Base-by-base conservation (phyloP, 2,329 filamentous ascomycete genomes). In the Clarireedia paspali region DNA sequence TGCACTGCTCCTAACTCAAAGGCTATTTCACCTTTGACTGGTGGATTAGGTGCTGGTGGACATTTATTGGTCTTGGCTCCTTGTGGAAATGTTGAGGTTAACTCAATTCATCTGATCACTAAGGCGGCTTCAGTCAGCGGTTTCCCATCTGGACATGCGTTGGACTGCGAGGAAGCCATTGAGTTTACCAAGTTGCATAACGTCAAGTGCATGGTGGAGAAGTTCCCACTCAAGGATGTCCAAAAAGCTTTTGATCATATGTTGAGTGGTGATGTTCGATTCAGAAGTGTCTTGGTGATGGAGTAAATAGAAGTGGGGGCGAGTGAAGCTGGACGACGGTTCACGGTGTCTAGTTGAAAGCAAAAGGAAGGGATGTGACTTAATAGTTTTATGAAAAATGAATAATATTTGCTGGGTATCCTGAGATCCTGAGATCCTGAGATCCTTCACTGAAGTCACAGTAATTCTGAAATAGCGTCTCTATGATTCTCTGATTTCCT, bases 141-240 rank as follows among this genome's bases (percentile, higher is more conserved):
- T 9, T 83, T 78, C 69, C 76, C 87, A 0, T 79, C 80, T 23
- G 85, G 85, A 0, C 77, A 87, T 40, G 76, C 84, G 1, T 73
- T 82, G 47, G 80, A 88, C 59, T 76, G 78, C 55, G 80, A 84
- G 64, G 82, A 88, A 63, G 84, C 87, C 58, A 77, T 90, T 51
- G 74, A 74, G 2, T 90, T 90, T 65, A 79, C 85, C 0, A 72
- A 76, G 57, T 70, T 74, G 15, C 82, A 88, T 62, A 74, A 74
- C 4, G 77, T 90, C 60, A 79, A 80, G 69, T 86, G 85, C 51
- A 74, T 88, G 68, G 72, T 86, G 27, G 80, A 89, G 74, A 82
- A 74, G 63, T 89, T 81, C 66, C 76, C 81, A 0, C 72, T 90
- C 57, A 75, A 68, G 0, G 73, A 81, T 49, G 65, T 57, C 0